Percentiles rank a stretch among this genome's conserved stretches.
Conservation (phyloP, 257 asterid genomes). For the Agastache rugosa region DNA sequence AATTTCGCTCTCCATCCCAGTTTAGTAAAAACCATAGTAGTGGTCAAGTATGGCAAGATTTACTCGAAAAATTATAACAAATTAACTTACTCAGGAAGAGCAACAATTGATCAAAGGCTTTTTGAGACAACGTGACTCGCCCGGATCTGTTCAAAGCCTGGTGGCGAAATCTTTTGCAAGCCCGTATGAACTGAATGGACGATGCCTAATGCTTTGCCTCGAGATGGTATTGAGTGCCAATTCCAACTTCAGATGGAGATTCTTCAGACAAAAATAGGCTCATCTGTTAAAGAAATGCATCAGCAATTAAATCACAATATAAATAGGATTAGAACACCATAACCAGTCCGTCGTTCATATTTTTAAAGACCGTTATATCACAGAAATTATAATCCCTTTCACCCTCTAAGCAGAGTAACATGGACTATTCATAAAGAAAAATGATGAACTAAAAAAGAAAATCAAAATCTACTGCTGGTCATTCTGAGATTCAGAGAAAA, state of each 20-base stretch:
- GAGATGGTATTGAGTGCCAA: not conserved
- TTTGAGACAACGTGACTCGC: not conserved
- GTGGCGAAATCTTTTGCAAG: not conserved
- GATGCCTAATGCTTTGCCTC: not conserved
- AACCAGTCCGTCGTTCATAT: not conserved
- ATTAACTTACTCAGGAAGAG: not conserved
- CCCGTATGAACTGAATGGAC: not conserved
- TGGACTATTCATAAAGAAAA: not conserved
- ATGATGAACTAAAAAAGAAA: not conserved
- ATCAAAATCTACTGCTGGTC: not conserved
- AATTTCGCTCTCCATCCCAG: not conserved
- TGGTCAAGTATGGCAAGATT: not conserved
- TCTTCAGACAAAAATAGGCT: not conserved
- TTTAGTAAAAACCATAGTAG: not conserved
- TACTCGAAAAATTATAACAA: not conserved
- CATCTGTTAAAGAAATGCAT: not conserved
- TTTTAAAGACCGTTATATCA: not conserved
- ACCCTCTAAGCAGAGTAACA: not conserved
- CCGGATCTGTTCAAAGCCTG: not conserved
- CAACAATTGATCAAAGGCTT: not conserved
- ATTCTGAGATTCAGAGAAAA: not conserved
- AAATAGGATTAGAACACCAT: not conserved
- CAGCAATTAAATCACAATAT: not conserved
- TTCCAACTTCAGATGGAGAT: not conserved
- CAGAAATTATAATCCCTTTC: not conserved